phyloP scores from a whole-genome alignment of 2,329 filamentous ascomycete genomes.

The Beauveria sp. region DNA sequence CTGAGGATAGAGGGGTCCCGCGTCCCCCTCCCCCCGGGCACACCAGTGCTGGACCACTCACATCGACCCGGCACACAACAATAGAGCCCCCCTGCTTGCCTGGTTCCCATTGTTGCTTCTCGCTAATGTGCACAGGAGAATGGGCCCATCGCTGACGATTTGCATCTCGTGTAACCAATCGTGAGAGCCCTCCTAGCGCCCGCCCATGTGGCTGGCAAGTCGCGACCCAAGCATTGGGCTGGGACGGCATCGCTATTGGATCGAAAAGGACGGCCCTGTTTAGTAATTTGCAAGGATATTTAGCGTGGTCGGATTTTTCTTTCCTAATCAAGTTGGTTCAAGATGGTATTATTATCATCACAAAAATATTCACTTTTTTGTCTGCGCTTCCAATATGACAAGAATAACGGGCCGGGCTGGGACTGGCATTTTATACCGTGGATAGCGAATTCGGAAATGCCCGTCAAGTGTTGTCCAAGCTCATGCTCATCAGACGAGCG shows the following conservation, averaged over 20 bases:
- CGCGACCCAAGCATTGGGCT: neutral
- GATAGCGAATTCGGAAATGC: neutral
- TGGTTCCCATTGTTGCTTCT: neutral
- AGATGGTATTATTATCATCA: neutral
- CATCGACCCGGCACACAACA: neutral
- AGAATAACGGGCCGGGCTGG: neutral
- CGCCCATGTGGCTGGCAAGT: constrained; percentile 1
- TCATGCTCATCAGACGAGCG: neutral
- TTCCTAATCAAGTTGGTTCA: neutral
- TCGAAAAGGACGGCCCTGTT: neutral
- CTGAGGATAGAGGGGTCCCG: neutral
- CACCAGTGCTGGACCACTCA: neutral
- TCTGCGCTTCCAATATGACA: neutral
- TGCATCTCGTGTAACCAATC: constrained; percentile 2
- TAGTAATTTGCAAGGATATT: neutral
- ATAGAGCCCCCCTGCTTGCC: neutral
- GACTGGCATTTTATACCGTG: neutral
- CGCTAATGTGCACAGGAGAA: neutral
- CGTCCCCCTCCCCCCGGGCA: neutral
- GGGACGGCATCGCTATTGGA: neutral
- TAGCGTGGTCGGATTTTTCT: neutral
- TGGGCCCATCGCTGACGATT: constrained; percentile 2
- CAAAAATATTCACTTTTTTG: neutral
- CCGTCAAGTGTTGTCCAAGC: neutral
- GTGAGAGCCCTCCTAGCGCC: constrained; percentile 5